Base-by-base conservation (phyloP, 148 eudicot genomes). In the Linanthus parryae region DNA sequence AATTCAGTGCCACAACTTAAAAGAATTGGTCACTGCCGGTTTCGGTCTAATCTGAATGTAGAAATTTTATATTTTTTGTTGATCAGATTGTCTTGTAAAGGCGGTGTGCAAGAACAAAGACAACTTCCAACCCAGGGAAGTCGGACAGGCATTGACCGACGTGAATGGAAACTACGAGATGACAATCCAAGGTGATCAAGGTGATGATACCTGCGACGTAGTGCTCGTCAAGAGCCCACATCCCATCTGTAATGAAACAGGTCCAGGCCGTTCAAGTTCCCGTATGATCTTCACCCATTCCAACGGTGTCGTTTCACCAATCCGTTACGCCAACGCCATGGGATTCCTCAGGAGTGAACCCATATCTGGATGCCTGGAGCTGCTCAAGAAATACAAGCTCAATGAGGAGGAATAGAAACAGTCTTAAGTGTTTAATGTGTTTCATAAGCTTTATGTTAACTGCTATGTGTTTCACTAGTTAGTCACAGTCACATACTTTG, bases 91-190 rank as follows among this genome's bases (percentile, higher is more conserved):
- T n/a, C n/a, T n/a, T 20, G 94, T 84, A 45, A 73, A 58, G 40
- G 34, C 85, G 1, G 72, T 73, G 65, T 85, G 90, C 83, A 68
- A 37, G 50, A 59, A 58, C 35, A 67, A 57, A 60, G 35, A 64
- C 12, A 57, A 55, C 8, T 0, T 30, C 34, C 40, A 15, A 1
- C 18, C 61, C 6, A 66, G 59, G 8, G 73, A 63, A 70, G 71
- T 45, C 2, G 25, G 33, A 1, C 55, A 47, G 15, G 76, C 55
- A 0, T 60, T 40, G 46, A 82, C 95, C 0, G 63, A 73, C 42
- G 34, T 43, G 21, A 37, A 8, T 4, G 57, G 57, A 8, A 17
- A 0, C 0, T 52, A 34, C 57, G 22, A 1, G 10, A 52, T 52
- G 8, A 18, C 22, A 7, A 29, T 52, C 11, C 19, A 7, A 10